Evolutionary conservation across 2,329 filamentous ascomycete species (phyloP).

Genomic region (Penicillium sclerotigenum): DNA sequence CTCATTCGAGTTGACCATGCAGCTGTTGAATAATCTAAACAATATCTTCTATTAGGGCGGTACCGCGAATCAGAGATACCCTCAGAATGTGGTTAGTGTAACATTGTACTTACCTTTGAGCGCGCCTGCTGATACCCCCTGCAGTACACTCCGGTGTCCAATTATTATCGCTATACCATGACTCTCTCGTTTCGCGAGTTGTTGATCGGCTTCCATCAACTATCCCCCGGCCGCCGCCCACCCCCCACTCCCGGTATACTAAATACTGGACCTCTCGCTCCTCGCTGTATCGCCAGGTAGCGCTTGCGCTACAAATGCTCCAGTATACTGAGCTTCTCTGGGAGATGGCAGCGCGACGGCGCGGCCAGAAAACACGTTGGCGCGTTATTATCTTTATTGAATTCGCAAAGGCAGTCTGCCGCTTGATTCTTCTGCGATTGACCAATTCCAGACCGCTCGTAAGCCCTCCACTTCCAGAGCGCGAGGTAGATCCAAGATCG

Average conservation of each 20-base stretch:
- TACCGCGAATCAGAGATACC: constrained; percentile 81
- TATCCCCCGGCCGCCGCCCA: constrained; percentile 50
- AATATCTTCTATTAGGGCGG: constrained; percentile 30
- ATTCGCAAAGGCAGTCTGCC: constrained; percentile 78
- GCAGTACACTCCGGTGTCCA: constrained; percentile 80
- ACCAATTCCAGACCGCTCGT: constrained; percentile 81
- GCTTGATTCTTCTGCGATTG: constrained; percentile 73
- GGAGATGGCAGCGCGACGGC: constrained; percentile 92
- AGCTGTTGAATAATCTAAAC: not conserved
- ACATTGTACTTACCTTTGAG: not conserved
- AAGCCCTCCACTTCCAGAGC: constrained; percentile 78
- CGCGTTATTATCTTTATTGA: constrained; percentile 82
- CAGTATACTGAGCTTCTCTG: constrained; percentile 95
- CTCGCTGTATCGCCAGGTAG: constrained; percentile 73
- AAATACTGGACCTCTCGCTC: constrained; percentile 61
- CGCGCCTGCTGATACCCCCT: constrained; percentile 10
- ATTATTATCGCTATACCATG: constrained; percentile 88
- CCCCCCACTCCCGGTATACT: constrained; percentile 62
- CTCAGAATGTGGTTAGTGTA: constrained; percentile 70
- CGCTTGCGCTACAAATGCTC: constrained; percentile 79
- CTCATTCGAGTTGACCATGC: not conserved
- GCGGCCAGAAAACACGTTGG: constrained; percentile 77
- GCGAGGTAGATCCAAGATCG: constrained; percentile 69
- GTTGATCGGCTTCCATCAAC: constrained; percentile 54
- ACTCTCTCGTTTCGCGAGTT: constrained; percentile 72